These are phyloP conservation scores for Botryosphaeria agaves DNA, from an alignment of 2,329 filamentous ascomycete genomes.

Conservation along the genomic window DNA sequence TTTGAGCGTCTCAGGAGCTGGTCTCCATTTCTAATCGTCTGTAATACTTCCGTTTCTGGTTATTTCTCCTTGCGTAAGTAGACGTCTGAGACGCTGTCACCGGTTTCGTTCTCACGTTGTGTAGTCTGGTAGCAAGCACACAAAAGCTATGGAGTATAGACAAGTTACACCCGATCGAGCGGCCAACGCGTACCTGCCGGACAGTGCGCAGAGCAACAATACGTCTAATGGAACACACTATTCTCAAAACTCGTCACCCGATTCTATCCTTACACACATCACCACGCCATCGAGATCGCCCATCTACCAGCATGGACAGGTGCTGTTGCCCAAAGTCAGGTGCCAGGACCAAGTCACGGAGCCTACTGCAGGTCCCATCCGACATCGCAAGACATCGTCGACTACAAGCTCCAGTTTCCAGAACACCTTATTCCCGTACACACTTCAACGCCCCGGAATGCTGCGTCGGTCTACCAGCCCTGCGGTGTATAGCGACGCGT, in stretches of 20 bases:
- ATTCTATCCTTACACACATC: slow-evolving; percentile 49
- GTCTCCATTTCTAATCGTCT: slow-evolving; percentile 17
- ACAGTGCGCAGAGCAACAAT: slow-evolving; percentile 16
- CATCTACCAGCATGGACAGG: slow-evolving; percentile 60
- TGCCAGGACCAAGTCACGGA: slow-evolving; percentile 66
- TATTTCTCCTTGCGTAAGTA: slow-evolving; percentile 12
- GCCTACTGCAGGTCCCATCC: slow-evolving; percentile 37
- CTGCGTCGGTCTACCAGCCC: slow-evolving; percentile 12
- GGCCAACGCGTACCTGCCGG: slow-evolving; percentile 17
- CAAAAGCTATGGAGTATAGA: slow-evolving; percentile 22
- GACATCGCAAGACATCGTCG: slow-evolving; percentile 34
- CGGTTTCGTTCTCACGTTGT: slow-evolving; percentile 6
- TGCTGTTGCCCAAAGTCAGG: slow-evolving; percentile 72
- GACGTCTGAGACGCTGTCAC: no score
- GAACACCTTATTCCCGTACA: slow-evolving; percentile 32
- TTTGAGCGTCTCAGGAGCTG: slow-evolving; percentile 23
- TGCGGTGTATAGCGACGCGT: slow-evolving; percentile 5
- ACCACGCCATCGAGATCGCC: slow-evolving; percentile 57
- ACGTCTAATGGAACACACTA: slow-evolving; percentile 43
- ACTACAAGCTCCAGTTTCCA: slow-evolving; percentile 31
- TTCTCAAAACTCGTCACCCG: slow-evolving; percentile 50
- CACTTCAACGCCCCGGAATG: slow-evolving; percentile 18
- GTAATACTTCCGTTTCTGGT: slow-evolving; percentile 5
- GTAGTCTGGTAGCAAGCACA: slow-evolving; percentile 19
- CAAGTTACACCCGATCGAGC: slow-evolving; percentile 24